These are phyloP conservation scores for Cercis canadensis DNA, from an alignment of 306 rosid genomes.

Conservation along the genomic window DNA sequence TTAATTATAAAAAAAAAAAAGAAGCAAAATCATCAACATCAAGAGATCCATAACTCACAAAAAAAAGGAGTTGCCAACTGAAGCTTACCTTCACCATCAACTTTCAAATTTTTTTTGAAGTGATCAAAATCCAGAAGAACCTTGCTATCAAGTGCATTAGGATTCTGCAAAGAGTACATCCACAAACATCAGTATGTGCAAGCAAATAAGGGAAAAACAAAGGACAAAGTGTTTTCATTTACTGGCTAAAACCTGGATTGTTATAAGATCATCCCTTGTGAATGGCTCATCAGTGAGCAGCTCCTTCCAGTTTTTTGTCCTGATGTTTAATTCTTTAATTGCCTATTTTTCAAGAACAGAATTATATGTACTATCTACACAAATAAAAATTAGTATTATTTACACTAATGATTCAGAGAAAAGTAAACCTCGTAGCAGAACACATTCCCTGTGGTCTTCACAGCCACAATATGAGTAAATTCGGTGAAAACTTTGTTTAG, in stretches of 20 bases:
- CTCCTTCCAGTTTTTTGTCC: constrained; percentile 97
- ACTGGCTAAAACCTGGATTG: constrained; percentile 75
- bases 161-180: constrained; percentile 73
- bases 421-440: constrained; percentile 87
- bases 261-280: constrained; percentile 81
- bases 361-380: constrained; percentile 28
- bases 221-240: constrained; percentile 25
- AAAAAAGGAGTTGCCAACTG: constrained; percentile 34
- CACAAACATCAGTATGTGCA: constrained; percentile 35
- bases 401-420: constrained; percentile 15
- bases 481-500: constrained; percentile 96
- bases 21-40: constrained; percentile 20
- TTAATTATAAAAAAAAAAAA: constrained; percentile 7
- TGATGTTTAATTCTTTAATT: constrained; percentile 87
- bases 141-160: constrained; percentile 82
- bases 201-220: constrained; percentile 22
- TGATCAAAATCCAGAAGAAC: constrained; percentile 93
- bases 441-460: constrained; percentile 97
- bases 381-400: constrained; percentile 29
- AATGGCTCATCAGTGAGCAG: constrained; percentile 94
- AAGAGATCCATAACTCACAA: constrained; percentile 19
- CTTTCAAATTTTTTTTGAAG: constrained; percentile 73
- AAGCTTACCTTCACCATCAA: constrained; percentile 87
- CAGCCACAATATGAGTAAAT: constrained; percentile 90
- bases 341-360: constrained; percentile 58